Base-by-base conservation (phyloP, 192 early-diverging fungal species). In the Backusella macrospora region DNA sequence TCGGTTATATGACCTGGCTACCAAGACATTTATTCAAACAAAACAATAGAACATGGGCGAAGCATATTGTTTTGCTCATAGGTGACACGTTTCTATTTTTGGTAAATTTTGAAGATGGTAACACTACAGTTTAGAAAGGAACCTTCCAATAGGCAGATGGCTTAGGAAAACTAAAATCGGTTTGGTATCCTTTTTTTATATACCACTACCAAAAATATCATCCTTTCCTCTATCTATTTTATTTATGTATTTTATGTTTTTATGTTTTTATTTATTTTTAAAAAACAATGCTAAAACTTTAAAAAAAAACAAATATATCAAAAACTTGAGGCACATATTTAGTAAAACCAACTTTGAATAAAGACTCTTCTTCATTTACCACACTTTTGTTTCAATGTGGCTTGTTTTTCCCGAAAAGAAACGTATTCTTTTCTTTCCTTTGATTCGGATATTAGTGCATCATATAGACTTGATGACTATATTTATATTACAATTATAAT, bases 101-200 rank as follows among this genome's bases (percentile, higher is more conserved):
- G 52, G 52, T 59, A 59, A 34, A 34, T 1, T 34, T 34, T 34
- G 29, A 34, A 34, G 29, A 59, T 59, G 52, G 52, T 59, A 7
- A 59, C 52, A 59, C 52, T 34, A 34, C 52, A 14, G 52, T 59
- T 59, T 59, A 59, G 52, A 59, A 59, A 59, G 52, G 52, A 59
- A 59, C 26, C 52, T 59, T 59, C 52, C 52, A 59, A 59, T 59
- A 8, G 52, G 21, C 13, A 59, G 26, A 59, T 26, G 52, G 52
- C 52, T 59, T 59, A 59, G 52, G 13, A 23, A 13, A 59, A 4
- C 52, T 59, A 59, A 59, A 59, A 59, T 59, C 52, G 52, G 52
- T 12, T 34, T 59, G 52, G 52, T 9, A n/a, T 12, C 18, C 12
- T 59, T 26, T 34, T 34, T 34, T 34, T 34, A 34, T 34, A 34